Conservation (phyloP, 2,329 filamentous ascomycete genomes). For the Ceratocystis cubensis region DNA sequence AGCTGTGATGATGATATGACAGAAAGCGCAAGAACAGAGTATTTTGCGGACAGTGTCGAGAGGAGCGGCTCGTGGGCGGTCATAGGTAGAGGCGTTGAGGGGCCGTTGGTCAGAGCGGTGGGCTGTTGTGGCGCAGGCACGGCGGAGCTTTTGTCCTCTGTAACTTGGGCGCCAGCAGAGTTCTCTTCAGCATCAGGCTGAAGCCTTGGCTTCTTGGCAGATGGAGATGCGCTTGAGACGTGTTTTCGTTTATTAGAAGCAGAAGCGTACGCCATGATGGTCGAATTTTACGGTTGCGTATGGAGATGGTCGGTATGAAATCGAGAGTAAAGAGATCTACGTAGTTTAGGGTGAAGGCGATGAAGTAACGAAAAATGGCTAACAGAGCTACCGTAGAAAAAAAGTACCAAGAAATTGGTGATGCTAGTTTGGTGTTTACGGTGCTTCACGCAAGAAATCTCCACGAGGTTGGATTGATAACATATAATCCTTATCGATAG, state of each 20-base stretch:
- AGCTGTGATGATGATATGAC: constrained; percentile 51
- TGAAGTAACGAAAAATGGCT: no score
- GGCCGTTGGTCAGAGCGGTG: constrained; percentile 6
- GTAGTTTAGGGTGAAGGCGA: no score
- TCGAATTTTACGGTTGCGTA: background rate
- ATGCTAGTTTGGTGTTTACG: no score
- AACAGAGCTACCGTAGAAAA: no score
- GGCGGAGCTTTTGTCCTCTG: background rate
- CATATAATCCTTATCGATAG: no score
- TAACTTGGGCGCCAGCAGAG: background rate
- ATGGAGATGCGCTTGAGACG: background rate
- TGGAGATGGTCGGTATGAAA: background rate
- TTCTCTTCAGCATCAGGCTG: background rate
- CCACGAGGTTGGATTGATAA: no score
- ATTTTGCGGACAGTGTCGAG: constrained; percentile 23
- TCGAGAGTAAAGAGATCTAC: background rate
- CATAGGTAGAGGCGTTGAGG: constrained; percentile 11
- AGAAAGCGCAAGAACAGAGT: constrained; percentile 40
- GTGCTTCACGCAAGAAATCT: no score
- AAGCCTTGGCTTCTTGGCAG: constrained; percentile 13
- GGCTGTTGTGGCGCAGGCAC: constrained; percentile 4
- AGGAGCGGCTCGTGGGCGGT: constrained; percentile 3
- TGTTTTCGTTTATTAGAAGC: constrained; percentile 16
- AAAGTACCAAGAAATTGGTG: no score
- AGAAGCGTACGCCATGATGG: background rate